Base-by-base conservation (phyloP, 139 green algal genomes). In the Tetratostichococcus sp. region DNA sequence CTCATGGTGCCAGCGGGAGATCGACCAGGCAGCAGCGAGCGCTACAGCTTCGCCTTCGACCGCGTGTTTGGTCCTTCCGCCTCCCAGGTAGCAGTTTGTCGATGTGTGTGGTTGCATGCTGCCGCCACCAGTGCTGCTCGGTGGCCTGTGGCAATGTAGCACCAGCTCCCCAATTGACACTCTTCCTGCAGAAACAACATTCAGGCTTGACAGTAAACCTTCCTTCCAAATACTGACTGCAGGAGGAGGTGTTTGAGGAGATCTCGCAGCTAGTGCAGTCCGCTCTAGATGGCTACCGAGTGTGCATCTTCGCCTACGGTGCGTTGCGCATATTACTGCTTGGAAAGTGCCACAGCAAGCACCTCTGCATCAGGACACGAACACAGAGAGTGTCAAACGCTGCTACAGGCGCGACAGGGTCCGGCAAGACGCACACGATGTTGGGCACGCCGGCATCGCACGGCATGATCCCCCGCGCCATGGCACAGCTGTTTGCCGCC, bases 301-400 rank as follows among this genome's bases (percentile, higher is more conserved):
- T 95, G 0, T 96, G 90, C 87, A 93, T 96, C 75, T 96, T 96
- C 84, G 91, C 91, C 1, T 96, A 96, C 70, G 91, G 91, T 62
- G 50, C 11, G 50, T 62, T 26, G 4, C 19, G 6, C 39, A 50
- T 50, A 6, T 11, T 50, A 50, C 8, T 11, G 8, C 39, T 50
- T 21, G 39, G 39, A 21, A 50, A 50, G 6, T 50, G 39, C 39
- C 39, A 50, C n/a, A n/a, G n/a, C n/a, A n/a, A n/a, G n/a, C n/a
- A n/a, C n/a, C n/a, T n/a, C n/a, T n/a, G n/a, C n/a, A n/a, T n/a
- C n/a, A n/a, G n/a, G n/a, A n/a, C n/a, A n/a, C n/a, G n/a, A n/a
- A n/a, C 50, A 25, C 50, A 28, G 2, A 62, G 39, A 8, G 8
- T 14, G 39, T 8, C 50, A 28, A 2, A 28, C 2, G 11, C 26